Base-by-base conservation (phyloP, 169 alveolate species). In the Eimeria brunetti region DNA sequence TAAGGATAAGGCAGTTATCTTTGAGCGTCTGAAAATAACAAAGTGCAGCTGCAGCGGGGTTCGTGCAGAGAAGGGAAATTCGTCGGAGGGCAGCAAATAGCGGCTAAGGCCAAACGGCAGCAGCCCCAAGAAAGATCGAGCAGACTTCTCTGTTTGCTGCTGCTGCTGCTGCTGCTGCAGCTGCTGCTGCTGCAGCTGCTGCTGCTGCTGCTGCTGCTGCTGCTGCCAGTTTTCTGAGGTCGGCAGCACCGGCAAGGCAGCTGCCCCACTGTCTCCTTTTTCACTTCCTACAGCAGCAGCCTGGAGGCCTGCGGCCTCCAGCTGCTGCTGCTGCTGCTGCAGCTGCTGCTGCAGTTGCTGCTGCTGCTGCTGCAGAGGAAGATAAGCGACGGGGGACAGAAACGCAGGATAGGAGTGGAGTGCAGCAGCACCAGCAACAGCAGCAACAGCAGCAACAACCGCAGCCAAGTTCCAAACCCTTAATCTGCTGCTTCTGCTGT, bases 21-120 rank as follows among this genome's bases (percentile, higher is more conserved):
- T 85, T 46, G 92, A 58, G 11, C 80, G 92, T 41, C 92, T 56
- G 24, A 85, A 85, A 7, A 41, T 7, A 36, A 85, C 92, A 41
- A 85, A 85, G 62, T 85, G 80, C 92, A 85, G 81, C 92, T 85
- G 92, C 53, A 85, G 92, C 80, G 92, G 92, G 81, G 81, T 49
- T 51, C 36, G 81, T 58, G 80, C n/a, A 44, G 92, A 85, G 80
- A 85, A 85, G 1, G 92, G 92, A 62, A 60, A 85, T 16, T 20
- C 41, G n/a, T 44, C 51, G 41, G 80, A 62, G 0, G 92, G 92
- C 20, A 85, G 56, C 16, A 83, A 51, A 62, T 49, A 62, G 30
- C n/a, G 92, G 41, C 64, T 38, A 2, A 85, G 80, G 81, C 92
- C 33, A 6, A 60, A n/a, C 33, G 92, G 60, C 46, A 85, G 80